Evolutionary conservation across 116 monocot genomes (phyloP).

Genomic region (Trichopus zeylanicus): DNA sequence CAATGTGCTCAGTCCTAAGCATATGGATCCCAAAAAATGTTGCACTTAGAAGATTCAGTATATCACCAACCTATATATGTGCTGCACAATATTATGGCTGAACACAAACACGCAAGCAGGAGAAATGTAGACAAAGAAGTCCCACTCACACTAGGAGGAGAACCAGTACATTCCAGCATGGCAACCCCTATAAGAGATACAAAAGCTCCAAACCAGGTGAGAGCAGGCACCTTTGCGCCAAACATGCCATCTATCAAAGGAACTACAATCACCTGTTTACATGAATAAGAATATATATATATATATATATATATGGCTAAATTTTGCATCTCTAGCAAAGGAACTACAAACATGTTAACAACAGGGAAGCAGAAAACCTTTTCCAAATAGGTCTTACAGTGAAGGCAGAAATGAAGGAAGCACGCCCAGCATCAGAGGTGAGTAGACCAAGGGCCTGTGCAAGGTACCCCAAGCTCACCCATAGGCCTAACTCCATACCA

Average conservation of each 20-base stretch:
- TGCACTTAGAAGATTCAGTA: slow-evolving; percentile 67
- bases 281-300: not conserved
- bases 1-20: slow-evolving; percentile 71
- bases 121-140: not conserved
- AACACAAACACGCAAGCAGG: not conserved
- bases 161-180: slow-evolving; percentile 67
- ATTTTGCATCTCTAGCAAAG: slow-evolving; percentile 72
- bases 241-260: slow-evolving; percentile 68
- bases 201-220: slow-evolving; percentile 75
- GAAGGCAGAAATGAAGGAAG: slow-evolving; percentile 76
- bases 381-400: slow-evolving; percentile 30
- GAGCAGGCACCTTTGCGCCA: slow-evolving; percentile 55
- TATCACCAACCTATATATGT: slow-evolving; percentile 53
- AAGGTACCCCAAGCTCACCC: slow-evolving; percentile 70
- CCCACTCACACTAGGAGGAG: slow-evolving; percentile 60
- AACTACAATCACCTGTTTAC: slow-evolving; percentile 61
- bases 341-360: slow-evolving; percentile 32
- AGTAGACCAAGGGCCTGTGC: slow-evolving; percentile 72
- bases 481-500: slow-evolving; percentile 71
- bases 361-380: not conserved
- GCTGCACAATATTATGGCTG: not conserved
- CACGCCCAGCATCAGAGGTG: slow-evolving; percentile 78
- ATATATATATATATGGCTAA: too few relatives aligned
- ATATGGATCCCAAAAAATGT: slow-evolving; percentile 86
- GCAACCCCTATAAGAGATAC: slow-evolving; percentile 61